Conservation (phyloP, 257 asterid genomes). For the Ajuga chamaepitys region DNA sequence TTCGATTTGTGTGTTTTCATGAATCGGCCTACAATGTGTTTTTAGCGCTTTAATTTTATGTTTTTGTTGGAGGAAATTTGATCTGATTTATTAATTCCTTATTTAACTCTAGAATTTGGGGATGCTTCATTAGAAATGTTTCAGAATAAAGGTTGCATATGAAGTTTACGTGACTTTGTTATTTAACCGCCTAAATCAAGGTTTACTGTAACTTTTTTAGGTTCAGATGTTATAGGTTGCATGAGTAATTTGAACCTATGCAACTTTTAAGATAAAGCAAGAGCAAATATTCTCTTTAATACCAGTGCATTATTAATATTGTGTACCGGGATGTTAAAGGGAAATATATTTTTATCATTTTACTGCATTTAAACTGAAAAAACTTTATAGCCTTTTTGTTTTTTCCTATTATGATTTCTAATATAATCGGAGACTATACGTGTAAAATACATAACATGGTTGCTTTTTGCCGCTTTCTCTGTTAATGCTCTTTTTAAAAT, state of each 20-base stretch:
- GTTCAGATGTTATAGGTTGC: constrained; percentile 27
- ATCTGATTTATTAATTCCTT: no score
- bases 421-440: neutral
- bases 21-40: neutral
- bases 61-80: no score
- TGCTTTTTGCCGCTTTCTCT: no score
- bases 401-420: neutral
- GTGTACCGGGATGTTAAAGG: constrained; percentile 38
- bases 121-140: no score
- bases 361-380: neutral
- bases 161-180: neutral
- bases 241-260: constrained; percentile 12
- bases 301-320: constrained; percentile 18
- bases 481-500: no score
- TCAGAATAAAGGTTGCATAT: no score
- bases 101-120: neutral
- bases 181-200: neutral
- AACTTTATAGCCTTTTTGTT: no score
- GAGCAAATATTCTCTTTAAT: constrained; percentile 23
- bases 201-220: neutral
- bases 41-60: neutral
- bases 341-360: constrained; percentile 11
- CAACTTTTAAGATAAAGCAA: constrained; percentile 27
- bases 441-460: no score
- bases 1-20: neutral